Percentiles rank a stretch among this genome's conserved stretches.
phyloP scores from a whole-genome alignment of 331 rosid genomes.

The Cydonia oblonga region DNA sequence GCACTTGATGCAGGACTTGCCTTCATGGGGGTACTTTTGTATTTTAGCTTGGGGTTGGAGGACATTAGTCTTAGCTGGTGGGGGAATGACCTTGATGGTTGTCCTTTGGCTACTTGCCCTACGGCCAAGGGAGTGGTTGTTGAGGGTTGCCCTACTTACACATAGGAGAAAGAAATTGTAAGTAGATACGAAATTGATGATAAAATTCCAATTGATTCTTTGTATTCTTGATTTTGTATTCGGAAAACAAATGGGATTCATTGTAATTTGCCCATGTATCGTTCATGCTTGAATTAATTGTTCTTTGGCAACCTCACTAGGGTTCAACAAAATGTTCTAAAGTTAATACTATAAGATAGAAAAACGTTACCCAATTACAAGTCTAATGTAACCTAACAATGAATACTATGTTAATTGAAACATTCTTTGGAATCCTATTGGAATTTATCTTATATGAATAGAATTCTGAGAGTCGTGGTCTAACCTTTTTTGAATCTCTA shows the following conservation, averaged over 20 bases:
- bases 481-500: no score
- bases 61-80: conserved; percentile 54
- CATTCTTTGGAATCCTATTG: no score
- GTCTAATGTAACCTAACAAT: no score
- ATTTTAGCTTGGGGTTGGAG: conserved; percentile 52
- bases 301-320: no score
- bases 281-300: neutral
- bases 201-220: neutral
- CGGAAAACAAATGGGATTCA: neutral
- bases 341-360: neutral
- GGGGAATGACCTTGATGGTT: conserved; percentile 82
- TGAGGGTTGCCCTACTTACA: conserved; percentile 47
- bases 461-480: no score
- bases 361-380: neutral
- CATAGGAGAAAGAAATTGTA: neutral
- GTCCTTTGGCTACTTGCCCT: conserved; percentile 71
- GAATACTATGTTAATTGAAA: no score
- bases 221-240: neutral
- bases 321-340: neutral
- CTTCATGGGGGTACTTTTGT: conserved; percentile 77
- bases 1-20: conserved; percentile 90
- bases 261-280: neutral
- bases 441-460: no score
- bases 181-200: neutral
- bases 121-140: conserved; percentile 35